Base-by-base conservation (phyloP, 2,329 filamentous ascomycete species). In the Penicillium sclerotigenum region DNA sequence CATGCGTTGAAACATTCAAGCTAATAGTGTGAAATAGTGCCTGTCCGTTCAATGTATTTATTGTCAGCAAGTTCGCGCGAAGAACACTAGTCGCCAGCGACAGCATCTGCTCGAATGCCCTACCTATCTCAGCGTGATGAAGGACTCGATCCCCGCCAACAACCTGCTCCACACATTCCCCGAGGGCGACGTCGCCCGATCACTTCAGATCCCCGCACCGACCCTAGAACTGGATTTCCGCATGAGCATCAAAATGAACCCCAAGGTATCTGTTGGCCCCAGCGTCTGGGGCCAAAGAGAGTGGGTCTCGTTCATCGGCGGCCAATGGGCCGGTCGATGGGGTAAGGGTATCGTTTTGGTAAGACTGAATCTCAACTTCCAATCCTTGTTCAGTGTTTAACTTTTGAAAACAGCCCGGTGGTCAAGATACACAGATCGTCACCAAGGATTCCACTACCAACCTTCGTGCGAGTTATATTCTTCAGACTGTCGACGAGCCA, bases 191-290 rank as follows among this genome's bases (percentile, higher is more conserved):
- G 68, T 79, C 49, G 77, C 77, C 22, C 77, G 77, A 18, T 79
- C 76, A 10, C 64, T 79, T 43, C 75, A 77, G 60, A 71, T 80
- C 28, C 79, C 79, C 9, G 71, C 74, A 7, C 79, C 79, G 0
- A 70, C 71, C 5, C 73, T 81, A 29, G 78, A 80, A 58, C 71
- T 81, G 43, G 79, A 81, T 62, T 81, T 81, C 69, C 77, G 79
- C 47, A 80, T 81, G 72, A 79, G 77, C 63, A 75, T 81, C 52
- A 80, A 80, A 61, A 68, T 81, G 63, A 81, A 81, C 59, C 79
- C 79, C 3, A 77, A 77, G 56, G 76, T 81, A 18, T 67, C 71
- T 2, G 73, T 81, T 16, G 79, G 79, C 4, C 68, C 69, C 20
- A 73, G 74, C 34, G 70, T 80, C 33, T 80, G 76, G 73, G 79